Base-by-base conservation (phyloP, 2,329 filamentous ascomycete genomes). In the Aspergillus terreus region DNA sequence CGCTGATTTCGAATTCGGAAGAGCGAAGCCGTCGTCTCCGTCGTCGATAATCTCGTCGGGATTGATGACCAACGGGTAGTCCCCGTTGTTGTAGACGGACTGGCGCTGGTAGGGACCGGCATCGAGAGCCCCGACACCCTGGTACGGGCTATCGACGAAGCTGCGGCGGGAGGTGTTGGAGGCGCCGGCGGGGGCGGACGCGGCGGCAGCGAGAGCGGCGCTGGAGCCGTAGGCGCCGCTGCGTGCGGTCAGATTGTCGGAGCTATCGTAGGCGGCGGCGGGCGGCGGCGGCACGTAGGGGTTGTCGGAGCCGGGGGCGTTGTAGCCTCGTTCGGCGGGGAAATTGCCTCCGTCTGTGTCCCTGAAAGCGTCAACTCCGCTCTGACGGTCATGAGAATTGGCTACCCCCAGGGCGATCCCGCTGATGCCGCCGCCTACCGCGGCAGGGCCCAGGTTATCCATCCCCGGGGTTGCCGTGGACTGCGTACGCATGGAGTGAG, bases 41-140 rank as follows among this genome's bases (percentile, higher is more conserved):
- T 96, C 92, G 67, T 96, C 92, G 19, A 82, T 82, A 57, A 96
- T 92, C 12, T 86, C 84, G 63, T 88, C 83, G 2, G 91, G 90
- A 66, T 96, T 85, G 53, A 94, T 79, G 46, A 70, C 66, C 46
- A 70, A 80, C 1, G 82, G 74, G 36, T 64, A 58, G 47, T 81
- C 81, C 7, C 74, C 69, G 21, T 78, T 71, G 52, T 79, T 78
- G 71, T 78, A 70, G 10, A 66, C 76, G 43, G 72, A 81, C 62
- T 82, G 82, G 58, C 81, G 79, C 50, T 82, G 80, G 65, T 90
- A 90, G 0, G 86, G 86, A 45, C 86, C 85, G 60, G 87, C 85
- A 27, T 76, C 58, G 56, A 78, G 65, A 17, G 77, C 71, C 32
- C 69, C 71, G 38, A 63, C 56, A 43, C 60, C 57, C 19, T 63